Percentiles rank a stretch among this genome's conserved stretches.
These are phyloP conservation scores for Circinella umbellata DNA, from an alignment of 371 early-diverging fungal genomes.

Conservation along the genomic window DNA sequence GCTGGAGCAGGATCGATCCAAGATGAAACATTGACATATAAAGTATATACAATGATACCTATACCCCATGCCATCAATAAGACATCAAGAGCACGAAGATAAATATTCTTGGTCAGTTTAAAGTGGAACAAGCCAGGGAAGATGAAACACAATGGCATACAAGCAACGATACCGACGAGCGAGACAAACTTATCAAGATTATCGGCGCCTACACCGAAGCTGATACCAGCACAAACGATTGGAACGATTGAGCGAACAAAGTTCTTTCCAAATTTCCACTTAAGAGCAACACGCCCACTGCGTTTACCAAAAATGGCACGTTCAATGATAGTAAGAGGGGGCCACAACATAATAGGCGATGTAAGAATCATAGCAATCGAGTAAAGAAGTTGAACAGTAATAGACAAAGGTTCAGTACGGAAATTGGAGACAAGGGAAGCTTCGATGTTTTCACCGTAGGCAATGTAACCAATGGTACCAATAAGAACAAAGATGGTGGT, in stretches of 20 bases:
- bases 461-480: constrained; percentile 70
- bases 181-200: constrained; percentile 77
- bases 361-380: constrained; percentile 77
- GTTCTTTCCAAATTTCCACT: constrained; percentile 75
- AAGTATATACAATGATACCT: constrained; percentile 51
- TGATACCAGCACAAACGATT: constrained; percentile 55
- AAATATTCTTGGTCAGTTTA: constrained; percentile 43
- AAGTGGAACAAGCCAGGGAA: constrained; percentile 79
- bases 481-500: constrained; percentile 64
- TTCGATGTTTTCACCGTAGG: constrained; percentile 70
- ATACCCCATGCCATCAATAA: constrained; percentile 57
- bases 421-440: constrained; percentile 73
- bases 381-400: constrained; percentile 69
- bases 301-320: constrained; percentile 48
- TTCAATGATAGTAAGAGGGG: constrained; percentile 76
- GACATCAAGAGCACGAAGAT: constrained; percentile 38
- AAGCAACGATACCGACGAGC: constrained; percentile 57
- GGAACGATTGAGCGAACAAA: constrained; percentile 55
- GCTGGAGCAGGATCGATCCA: constrained; percentile 29
- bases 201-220: constrained; percentile 62
- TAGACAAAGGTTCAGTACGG: constrained; percentile 54
- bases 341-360: constrained; percentile 73
- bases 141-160: constrained; percentile 69
- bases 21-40: constrained; percentile 41
- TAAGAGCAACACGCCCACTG: constrained; percentile 30